These are phyloP conservation scores for Nicotiana undulata DNA, from an alignment of 257 asterid genomes.

Conservation along the genomic window DNA sequence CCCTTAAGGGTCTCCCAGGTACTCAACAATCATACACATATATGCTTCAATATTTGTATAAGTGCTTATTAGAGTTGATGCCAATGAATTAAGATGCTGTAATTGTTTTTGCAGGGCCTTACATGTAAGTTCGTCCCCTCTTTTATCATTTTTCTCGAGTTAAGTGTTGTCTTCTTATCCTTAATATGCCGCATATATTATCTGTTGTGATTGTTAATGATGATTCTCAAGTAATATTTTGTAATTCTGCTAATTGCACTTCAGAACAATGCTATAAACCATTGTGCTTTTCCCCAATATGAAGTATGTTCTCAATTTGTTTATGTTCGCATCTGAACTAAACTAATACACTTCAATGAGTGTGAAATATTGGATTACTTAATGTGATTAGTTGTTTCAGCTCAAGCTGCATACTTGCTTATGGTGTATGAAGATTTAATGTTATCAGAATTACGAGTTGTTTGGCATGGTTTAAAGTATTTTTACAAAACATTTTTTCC, in stretches of 20 bases:
- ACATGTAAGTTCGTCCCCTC: constrained; percentile 61
- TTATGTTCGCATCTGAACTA: not conserved
- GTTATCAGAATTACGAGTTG: not conserved
- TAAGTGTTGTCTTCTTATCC: constrained; percentile 5
- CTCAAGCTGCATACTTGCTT: not conserved
- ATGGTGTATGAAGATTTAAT: not conserved
- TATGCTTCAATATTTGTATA: not conserved
- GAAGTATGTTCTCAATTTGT: not conserved
- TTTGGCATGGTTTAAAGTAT: not conserved
- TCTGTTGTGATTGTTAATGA: not conserved
- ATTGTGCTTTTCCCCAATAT: not conserved
- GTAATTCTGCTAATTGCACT: not conserved
- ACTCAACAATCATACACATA: not conserved
- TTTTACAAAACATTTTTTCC: not conserved
- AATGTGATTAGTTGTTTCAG: not conserved
- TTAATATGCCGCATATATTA: not conserved
- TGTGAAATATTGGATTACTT: not conserved
- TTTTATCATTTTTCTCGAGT: constrained; percentile 18
- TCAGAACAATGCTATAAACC: not conserved
- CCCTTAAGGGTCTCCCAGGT: constrained; percentile 96
- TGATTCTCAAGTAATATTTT: not conserved
- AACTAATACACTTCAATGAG: not conserved
- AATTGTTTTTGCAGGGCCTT: constrained; percentile 67
- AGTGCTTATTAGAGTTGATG: not conserved
- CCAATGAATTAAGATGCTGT: constrained; percentile 9